Evolutionary conservation across 1,139 yeast genomes (phyloP).

Genomic region (Saccharomyces hybrid): DNA sequence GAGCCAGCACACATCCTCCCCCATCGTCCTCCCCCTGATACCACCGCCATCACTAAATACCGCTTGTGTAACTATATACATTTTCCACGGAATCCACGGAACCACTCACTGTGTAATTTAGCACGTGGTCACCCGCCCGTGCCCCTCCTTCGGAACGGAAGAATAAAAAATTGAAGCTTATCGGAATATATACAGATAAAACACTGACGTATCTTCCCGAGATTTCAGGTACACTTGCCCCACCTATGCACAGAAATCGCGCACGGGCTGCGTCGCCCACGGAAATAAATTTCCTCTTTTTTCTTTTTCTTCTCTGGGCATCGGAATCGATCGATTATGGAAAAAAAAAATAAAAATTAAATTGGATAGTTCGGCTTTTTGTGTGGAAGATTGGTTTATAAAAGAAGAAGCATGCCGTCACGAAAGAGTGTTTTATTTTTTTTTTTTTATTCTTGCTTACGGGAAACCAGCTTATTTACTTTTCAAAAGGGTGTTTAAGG

Average conservation of each 20-base stretch:
- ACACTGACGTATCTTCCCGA: neutral
- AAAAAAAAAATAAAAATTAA: neutral
- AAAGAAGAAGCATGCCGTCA: neutral
- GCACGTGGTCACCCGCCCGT: neutral
- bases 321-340: neutral
- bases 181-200: neutral
- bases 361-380: neutral
- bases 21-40: neutral
- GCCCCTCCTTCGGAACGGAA: neutral
- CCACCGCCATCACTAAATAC: neutral
- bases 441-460: neutral
- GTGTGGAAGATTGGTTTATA: neutral
- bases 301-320: neutral
- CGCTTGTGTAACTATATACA: neutral
- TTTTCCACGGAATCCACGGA: neutral
- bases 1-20: neutral
- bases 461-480: neutral
- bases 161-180: neutral
- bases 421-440: neutral
- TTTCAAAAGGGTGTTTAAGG: neutral
- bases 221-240: neutral
- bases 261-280: neutral
- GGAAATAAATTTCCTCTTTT: neutral
- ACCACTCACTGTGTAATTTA: too few species aligned
- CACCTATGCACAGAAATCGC: neutral